phyloP scores from a whole-genome alignment of 345 rosid genomes.

The Rhodamnia rubescens region DNA sequence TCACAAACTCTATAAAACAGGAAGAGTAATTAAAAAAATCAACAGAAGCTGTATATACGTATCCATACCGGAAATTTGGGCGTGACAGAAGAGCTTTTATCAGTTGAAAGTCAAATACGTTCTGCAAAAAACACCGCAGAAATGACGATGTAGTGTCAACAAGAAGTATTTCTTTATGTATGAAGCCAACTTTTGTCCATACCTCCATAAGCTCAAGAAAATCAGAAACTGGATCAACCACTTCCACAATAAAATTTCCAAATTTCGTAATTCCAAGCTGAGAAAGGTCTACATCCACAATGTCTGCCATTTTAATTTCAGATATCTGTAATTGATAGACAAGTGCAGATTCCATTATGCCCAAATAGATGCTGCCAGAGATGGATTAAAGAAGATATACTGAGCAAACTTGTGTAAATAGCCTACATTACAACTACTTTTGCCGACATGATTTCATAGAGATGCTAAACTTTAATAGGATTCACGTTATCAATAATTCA shows the following conservation, averaged over 20 bases:
- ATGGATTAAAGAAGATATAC: neutral
- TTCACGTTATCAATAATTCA: neutral
- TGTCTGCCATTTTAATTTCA: constrained; percentile 74
- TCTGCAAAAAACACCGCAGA: constrained; percentile 29
- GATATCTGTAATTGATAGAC: constrained; percentile 45
- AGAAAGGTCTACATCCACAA: constrained; percentile 78
- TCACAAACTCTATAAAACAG: neutral
- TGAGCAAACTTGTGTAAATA: neutral
- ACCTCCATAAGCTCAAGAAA: constrained; percentile 94
- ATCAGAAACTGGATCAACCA: constrained; percentile 82
- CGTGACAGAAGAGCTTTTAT: constrained; percentile 64
- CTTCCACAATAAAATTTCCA: constrained; percentile 72
- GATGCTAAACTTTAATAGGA: neutral
- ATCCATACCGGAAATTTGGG: constrained; percentile 61
- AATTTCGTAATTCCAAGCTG: constrained; percentile 48
- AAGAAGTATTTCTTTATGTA: neutral
- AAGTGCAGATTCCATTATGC: neutral
- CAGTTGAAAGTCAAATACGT: constrained; percentile 78
- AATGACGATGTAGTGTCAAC: neutral
- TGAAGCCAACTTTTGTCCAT: constrained; percentile 6
- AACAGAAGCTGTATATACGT: neutral
- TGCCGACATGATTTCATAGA: neutral
- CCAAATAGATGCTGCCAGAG: neutral
- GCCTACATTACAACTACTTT: neutral
- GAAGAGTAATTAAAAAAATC: neutral